A percentile compares a stretch with the other conserved stretches of the same genome.
These are phyloP conservation scores for Diddensiella caesifluorescens DNA, from an alignment of 805 yeast genomes.

Conservation along the genomic window DNA sequence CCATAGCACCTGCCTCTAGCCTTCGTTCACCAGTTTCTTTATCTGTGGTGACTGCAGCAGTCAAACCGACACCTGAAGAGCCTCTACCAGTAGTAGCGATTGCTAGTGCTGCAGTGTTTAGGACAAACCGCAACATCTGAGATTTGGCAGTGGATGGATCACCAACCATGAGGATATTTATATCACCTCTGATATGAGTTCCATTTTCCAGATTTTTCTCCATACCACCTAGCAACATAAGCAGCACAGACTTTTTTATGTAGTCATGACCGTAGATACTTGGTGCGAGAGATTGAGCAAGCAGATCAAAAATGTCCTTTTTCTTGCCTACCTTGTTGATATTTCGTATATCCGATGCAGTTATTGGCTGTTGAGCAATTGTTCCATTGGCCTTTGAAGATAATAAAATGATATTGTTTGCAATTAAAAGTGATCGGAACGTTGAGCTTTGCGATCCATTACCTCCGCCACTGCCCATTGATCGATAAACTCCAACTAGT, in stretches of 20 bases:
- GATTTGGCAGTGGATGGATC: slow-evolving; percentile 99
- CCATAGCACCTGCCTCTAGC: slow-evolving; percentile 99
- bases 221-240: slow-evolving; percentile 89
- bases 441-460: slow-evolving; percentile 50
- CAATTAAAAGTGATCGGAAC: slow-evolving; percentile 77
- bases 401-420: slow-evolving; percentile 82
- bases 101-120: slow-evolving; percentile 91
- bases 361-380: slow-evolving; percentile 54
- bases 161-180: slow-evolving; percentile 93
- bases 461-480: slow-evolving; percentile 65
- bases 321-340: slow-evolving; percentile 73
- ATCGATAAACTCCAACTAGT: slow-evolving; percentile 87
- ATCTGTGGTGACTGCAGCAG: slow-evolving; percentile 96
- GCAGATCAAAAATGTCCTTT: slow-evolving; percentile 64
- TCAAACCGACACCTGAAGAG: slow-evolving; percentile 99
- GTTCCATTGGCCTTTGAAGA: slow-evolving; percentile 86
- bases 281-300: slow-evolving; percentile 88
- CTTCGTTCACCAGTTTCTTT: slow-evolving; percentile 95
- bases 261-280: slow-evolving; percentile 90
- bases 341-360: slow-evolving; percentile 79
- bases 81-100: slow-evolving; percentile 99
- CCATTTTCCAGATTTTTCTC: slow-evolving; percentile 94
- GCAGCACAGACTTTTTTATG: slow-evolving; percentile 83
- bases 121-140: slow-evolving; percentile 87
- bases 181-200: slow-evolving; percentile 96